Percentiles rank a stretch among this genome's conserved stretches.
phyloP scores from a whole-genome alignment of 2,329 filamentous ascomycete species.

The Verticillium klebahnii region DNA sequence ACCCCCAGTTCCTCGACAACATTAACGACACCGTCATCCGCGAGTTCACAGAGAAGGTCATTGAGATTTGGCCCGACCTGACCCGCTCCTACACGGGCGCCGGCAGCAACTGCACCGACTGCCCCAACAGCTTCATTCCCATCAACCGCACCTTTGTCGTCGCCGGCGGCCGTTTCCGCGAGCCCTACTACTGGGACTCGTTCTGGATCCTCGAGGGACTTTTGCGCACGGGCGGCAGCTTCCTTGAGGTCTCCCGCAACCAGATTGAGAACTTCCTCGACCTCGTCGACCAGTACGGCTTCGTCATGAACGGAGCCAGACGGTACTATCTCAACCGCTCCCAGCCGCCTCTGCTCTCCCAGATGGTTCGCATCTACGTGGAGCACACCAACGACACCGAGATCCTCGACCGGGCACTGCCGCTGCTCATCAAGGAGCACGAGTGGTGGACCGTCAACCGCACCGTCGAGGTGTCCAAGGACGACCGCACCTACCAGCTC shows the following conservation, averaged over 20 bases:
- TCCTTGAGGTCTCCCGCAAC: constrained; percentile 58
- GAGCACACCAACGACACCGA: constrained; percentile 60
- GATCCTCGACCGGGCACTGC: constrained; percentile 56
- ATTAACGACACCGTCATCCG: constrained; percentile 53
- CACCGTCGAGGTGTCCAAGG: constrained; percentile 45
- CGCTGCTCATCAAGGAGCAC: constrained; percentile 59
- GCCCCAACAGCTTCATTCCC: constrained; percentile 61
- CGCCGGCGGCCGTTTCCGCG: constrained; percentile 65
- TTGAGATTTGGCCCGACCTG: constrained; percentile 65
- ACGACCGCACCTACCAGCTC: constrained; percentile 45
- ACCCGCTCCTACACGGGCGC: constrained; percentile 53
- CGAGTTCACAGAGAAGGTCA: constrained; percentile 59
- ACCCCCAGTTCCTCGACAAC: constrained; percentile 53
- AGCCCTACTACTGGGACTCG: constrained; percentile 69
- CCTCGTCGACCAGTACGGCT: constrained; percentile 58
- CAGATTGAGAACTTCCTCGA: constrained; percentile 69
- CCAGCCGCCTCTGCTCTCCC: constrained; percentile 60
- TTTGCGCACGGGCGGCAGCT: constrained; percentile 58
- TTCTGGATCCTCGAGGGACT: constrained; percentile 62
- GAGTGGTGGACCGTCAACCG: constrained; percentile 60
- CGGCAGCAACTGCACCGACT: constrained; percentile 50
- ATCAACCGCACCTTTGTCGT: constrained; percentile 66
- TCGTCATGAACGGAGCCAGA: constrained; percentile 65
- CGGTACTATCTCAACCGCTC: constrained; percentile 65
- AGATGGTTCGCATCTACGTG: constrained; percentile 62